These are phyloP conservation scores for Pholiota molesta DNA, from an alignment of 768 basidiomycete genomes.

Conservation along the genomic window DNA sequence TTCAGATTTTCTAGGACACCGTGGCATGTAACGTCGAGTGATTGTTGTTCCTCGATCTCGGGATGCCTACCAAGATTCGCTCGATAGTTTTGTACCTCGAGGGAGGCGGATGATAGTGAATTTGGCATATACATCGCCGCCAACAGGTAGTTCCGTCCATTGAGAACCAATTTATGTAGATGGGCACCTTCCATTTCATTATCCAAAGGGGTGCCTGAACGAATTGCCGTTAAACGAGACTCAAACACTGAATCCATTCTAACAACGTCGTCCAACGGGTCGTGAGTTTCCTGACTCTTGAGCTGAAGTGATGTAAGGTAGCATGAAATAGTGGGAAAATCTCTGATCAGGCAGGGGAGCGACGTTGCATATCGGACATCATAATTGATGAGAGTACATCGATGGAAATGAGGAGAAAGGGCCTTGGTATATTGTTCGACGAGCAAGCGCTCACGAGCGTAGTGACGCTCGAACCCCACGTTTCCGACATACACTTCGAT, in stretches of 20 bases:
- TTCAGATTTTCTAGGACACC: background rate
- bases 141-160: constrained; percentile 7
- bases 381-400: constrained; percentile 8
- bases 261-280: background rate
- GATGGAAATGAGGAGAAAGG: constrained; percentile 10
- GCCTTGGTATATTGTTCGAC: constrained; percentile 5
- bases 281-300: constrained; percentile 5
- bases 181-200: background rate
- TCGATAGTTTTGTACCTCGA: constrained; percentile 3
- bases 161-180: background rate
- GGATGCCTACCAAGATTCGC: background rate
- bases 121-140: background rate
- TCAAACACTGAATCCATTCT: background rate
- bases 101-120: background rate
- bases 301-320: background rate
- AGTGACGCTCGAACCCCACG: background rate
- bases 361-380: constrained; percentile 3
- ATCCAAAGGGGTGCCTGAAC: background rate
- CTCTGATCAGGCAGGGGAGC: background rate
- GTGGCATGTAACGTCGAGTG: background rate
- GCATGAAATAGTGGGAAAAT: background rate
- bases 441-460: background rate
- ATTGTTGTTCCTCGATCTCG: background rate
- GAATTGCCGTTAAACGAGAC: background rate
- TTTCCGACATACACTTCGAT: constrained; percentile 10